Evolutionary conservation across 2,329 filamentous ascomycete species (phyloP).

Genomic region (Aspergillus sp.): DNA sequence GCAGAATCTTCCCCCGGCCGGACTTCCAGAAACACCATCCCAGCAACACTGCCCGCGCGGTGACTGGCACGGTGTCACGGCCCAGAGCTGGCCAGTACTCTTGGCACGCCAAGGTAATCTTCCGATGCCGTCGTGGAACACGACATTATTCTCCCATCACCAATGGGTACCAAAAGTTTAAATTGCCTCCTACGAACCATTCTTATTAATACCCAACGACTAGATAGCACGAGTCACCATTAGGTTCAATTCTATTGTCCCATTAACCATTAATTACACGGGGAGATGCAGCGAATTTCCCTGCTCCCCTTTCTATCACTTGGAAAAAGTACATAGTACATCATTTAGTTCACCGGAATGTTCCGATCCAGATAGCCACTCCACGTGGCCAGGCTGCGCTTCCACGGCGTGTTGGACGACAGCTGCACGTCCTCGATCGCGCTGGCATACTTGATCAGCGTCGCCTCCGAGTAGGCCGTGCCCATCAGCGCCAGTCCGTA

Average conservation of each 20-base stretch:
- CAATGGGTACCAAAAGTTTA: too few relatives aligned
- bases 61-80: background rate
- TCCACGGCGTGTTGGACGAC: constrained; percentile 45
- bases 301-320: too few relatives aligned
- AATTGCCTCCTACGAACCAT: too few relatives aligned
- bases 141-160: too few relatives aligned
- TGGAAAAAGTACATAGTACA: too few relatives aligned
- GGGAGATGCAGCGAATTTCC: too few relatives aligned
- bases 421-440: constrained; percentile 63
- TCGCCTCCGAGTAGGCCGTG: constrained; percentile 62
- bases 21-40: background rate
- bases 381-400: constrained; percentile 56
- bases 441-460: constrained; percentile 62
- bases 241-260: too few relatives aligned
- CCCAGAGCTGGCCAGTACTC: background rate
- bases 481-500: constrained; percentile 62
- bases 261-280: too few relatives aligned
- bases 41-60: background rate
- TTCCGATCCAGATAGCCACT: constrained; percentile 50
- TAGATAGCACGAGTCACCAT: too few relatives aligned
- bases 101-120: background rate
- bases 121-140: background rate
- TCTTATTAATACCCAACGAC: too few relatives aligned
- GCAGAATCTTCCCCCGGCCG: too few relatives aligned
- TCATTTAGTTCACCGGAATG: constrained; percentile 29